phyloP scores from a whole-genome alignment of 164 flowering plant genomes.

The Hamamelis virginiana region DNA sequence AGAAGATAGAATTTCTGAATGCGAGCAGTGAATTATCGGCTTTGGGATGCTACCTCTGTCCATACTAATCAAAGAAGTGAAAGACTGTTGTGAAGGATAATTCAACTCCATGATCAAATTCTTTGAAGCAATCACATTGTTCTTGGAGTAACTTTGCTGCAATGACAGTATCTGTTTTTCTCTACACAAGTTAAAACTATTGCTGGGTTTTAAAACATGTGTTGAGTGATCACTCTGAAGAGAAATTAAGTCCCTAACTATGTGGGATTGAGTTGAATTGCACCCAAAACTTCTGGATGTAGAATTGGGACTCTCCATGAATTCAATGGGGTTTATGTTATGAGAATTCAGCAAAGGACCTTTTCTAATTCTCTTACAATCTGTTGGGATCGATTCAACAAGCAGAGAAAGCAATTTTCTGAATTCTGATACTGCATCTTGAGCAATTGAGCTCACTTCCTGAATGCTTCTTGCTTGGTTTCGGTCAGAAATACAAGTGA shows the following conservation, averaged over 20 bases:
- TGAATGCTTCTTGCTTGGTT: slow-evolving; percentile 18
- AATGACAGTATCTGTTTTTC: background rate
- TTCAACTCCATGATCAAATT: slow-evolving; percentile 9
- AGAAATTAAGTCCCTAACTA: too few species aligned
- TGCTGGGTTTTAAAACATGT: background rate
- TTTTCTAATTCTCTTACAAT: slow-evolving; percentile 30
- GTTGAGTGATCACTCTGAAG: background rate
- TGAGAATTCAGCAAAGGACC: slow-evolving; percentile 30
- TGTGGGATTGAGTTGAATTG: background rate
- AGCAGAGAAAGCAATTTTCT: slow-evolving; percentile 29
- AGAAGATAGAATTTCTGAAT: slow-evolving; percentile 9
- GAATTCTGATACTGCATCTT: slow-evolving; percentile 31
- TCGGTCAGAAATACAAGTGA: slow-evolving; percentile 28
- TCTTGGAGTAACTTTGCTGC: background rate
- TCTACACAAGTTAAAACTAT: background rate
- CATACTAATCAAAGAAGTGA: slow-evolving; percentile 3
- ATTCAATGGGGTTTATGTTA: slow-evolving; percentile 22
- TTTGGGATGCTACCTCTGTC: slow-evolving; percentile 13
- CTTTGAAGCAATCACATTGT: background rate
- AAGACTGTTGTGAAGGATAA: background rate
- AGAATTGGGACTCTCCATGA: slow-evolving; percentile 20
- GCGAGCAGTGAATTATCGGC: background rate
- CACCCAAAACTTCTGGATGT: too few species aligned
- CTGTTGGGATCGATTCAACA: slow-evolving; percentile 13
- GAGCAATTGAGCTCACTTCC: slow-evolving; percentile 28